Evolutionary conservation across 352 stramenopile genomes (phyloP).

Genomic region (Globisporangium spinosum): DNA sequence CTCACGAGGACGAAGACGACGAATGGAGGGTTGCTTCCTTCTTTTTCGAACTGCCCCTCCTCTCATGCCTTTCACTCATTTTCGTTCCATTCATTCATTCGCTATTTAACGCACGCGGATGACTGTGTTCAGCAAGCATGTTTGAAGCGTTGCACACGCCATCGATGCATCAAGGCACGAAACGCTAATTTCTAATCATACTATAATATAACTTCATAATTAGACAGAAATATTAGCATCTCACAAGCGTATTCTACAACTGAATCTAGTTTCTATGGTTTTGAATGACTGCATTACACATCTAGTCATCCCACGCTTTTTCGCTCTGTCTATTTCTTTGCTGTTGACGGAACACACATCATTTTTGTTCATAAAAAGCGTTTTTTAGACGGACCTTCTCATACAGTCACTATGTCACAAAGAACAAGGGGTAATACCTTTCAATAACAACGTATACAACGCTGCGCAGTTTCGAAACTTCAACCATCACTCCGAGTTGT

Average conservation of each 20-base stretch:
- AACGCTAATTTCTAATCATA: background rate
- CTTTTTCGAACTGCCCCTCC: slow-evolving; percentile 9
- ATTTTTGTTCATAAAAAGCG: background rate
- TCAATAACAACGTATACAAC: background rate
- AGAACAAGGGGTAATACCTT: background rate
- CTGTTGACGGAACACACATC: background rate
- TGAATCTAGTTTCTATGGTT: background rate
- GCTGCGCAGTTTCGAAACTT: slow-evolving; percentile 6
- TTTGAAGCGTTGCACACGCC: slow-evolving; percentile 5
- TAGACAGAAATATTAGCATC: background rate
- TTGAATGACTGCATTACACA: background rate
- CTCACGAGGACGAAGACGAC: background rate
- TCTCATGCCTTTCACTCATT: background rate
- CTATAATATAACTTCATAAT: background rate
- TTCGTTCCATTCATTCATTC: slow-evolving; percentile 1
- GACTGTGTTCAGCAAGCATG: background rate
- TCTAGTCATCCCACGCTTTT: background rate
- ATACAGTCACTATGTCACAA: background rate
- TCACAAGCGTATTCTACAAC: background rate
- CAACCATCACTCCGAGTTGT: slow-evolving; percentile 9
- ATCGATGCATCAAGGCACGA: background rate
- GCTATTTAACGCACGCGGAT: background rate
- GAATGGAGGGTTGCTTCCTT: background rate
- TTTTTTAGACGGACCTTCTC: too few species aligned
- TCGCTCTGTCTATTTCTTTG: slow-evolving; percentile 2